Evolutionary conservation across 768 basidiomycete species (phyloP).

Genomic region (Solioccasus polychromus): DNA sequence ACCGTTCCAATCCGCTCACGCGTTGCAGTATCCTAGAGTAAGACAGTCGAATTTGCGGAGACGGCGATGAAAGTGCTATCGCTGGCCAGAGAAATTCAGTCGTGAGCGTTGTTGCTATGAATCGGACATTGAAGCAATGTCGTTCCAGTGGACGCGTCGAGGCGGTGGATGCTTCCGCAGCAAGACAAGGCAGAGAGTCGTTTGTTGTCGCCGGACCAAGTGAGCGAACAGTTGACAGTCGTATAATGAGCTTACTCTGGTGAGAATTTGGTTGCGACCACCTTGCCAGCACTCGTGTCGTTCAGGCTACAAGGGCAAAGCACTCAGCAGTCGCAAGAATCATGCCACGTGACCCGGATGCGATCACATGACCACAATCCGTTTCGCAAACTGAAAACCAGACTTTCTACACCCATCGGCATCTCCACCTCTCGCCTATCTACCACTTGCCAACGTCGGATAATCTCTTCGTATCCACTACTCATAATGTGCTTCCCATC

Average conservation of each 20-base stretch:
- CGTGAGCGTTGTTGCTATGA: too few species aligned
- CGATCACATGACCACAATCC: neutral
- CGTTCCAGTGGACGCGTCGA: neutral
- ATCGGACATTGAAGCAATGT: neutral
- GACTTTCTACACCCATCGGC: neutral
- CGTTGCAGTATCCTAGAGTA: neutral
- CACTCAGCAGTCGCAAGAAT: too few species aligned
- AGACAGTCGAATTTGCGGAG: neutral
- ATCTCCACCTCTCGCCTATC: neutral
- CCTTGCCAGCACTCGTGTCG: neutral
- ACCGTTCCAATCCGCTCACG: neutral
- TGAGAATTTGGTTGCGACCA: neutral
- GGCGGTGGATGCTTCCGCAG: neutral
- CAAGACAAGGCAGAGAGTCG: neutral
- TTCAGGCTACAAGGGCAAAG: neutral
- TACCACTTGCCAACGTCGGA: neutral
- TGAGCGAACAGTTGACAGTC: neutral
- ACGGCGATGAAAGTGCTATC: neutral
- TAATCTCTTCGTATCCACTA: neutral
- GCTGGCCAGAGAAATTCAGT: neutral
- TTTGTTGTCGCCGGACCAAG: neutral
- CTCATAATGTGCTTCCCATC: neutral
- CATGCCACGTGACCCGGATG: too few species aligned
- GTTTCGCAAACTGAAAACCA: neutral
- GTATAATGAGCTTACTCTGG: neutral